Percentiles rank a stretch among this genome's conserved stretches.
These are phyloP conservation scores for Chalciporus piperatus DNA, from an alignment of 768 basidiomycete genomes.

Conservation along the genomic window DNA sequence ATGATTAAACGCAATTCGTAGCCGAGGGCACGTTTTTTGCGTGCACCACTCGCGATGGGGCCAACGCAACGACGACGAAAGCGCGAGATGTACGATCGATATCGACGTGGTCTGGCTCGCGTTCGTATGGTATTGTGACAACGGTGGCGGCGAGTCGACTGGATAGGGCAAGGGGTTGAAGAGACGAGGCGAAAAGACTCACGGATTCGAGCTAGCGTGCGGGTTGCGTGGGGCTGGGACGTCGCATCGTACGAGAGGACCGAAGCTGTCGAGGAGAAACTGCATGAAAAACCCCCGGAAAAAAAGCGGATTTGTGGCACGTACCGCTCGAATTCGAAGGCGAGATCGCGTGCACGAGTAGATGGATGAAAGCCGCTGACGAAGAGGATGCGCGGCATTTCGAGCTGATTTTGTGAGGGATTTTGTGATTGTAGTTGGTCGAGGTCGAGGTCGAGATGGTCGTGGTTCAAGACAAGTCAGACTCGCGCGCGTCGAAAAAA, in stretches of 20 bases:
- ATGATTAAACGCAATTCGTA: slow-evolving; percentile 23
- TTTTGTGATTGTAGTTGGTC: neutral
- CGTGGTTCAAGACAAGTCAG: slow-evolving; percentile 26
- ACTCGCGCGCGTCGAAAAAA: slow-evolving; percentile 11
- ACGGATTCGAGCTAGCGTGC: slow-evolving; percentile 74
- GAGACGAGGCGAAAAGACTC: slow-evolving; percentile 43
- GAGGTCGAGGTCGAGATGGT: slow-evolving; percentile 6
- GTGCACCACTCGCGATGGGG: slow-evolving; percentile 23
- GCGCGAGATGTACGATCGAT: slow-evolving; percentile 29
- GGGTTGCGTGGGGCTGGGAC: slow-evolving; percentile 85
- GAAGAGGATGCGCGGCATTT: slow-evolving; percentile 81
- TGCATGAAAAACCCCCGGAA: slow-evolving; percentile 4
- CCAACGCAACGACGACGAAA: slow-evolving; percentile 21
- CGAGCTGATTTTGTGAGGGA: slow-evolving; percentile 9
- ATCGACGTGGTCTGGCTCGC: slow-evolving; percentile 32
- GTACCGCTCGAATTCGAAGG: slow-evolving; percentile 85
- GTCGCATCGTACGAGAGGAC: slow-evolving; percentile 83
- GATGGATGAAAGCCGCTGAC: slow-evolving; percentile 82
- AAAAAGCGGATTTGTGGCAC: slow-evolving; percentile 12
- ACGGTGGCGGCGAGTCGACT: slow-evolving; percentile 36
- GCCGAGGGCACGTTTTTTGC: slow-evolving; percentile 29
- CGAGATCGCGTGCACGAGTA: slow-evolving; percentile 82
- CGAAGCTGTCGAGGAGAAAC: slow-evolving; percentile 49
- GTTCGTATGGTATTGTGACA: slow-evolving; percentile 25
- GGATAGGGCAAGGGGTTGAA: slow-evolving; percentile 34